A percentile compares a stretch with the other conserved stretches of the same genome.
Conservation (phyloP, 2,329 filamentous ascomycete species). For the Pseudogymnoascus sp. region DNA sequence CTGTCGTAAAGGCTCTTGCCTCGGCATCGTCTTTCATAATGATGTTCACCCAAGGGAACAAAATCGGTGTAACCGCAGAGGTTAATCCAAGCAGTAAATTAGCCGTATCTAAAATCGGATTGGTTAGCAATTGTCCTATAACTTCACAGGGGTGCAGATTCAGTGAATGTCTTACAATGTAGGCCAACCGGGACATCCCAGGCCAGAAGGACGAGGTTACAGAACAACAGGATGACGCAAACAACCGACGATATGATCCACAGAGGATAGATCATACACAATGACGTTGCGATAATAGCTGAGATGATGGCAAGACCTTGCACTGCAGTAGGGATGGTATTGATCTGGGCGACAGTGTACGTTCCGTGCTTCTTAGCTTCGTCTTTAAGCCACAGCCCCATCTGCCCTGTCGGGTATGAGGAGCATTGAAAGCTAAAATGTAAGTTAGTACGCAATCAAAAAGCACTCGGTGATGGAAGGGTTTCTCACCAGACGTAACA, state of each 20-base stretch:
- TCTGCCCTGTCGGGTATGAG: constrained; percentile 17
- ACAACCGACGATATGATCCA: constrained; percentile 26
- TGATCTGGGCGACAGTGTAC: constrained; percentile 26
- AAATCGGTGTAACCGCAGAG: constrained; percentile 22
- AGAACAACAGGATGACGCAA: constrained; percentile 19
- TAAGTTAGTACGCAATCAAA: neutral
- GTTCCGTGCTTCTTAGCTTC: constrained; percentile 25
- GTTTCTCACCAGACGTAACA: constrained; percentile 20
- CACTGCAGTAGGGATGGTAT: constrained; percentile 20
- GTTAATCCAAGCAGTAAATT: constrained; percentile 23
- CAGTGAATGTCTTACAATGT: constrained; percentile 15
- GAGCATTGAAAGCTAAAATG: constrained; percentile 11
- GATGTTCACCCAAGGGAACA: constrained; percentile 24
- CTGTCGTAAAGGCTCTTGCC: constrained; percentile 27
- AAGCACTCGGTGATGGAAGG: neutral
- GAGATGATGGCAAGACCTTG: constrained; percentile 25
- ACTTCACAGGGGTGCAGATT: neutral
- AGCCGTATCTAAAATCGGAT: constrained; percentile 12
- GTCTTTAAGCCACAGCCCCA: constrained; percentile 28
- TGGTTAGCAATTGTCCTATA: neutral
- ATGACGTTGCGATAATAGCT: constrained; percentile 23
- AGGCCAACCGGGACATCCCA: constrained; percentile 24
- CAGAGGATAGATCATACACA: constrained; percentile 29
- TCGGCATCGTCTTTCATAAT: constrained; percentile 25
- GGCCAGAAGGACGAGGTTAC: constrained; percentile 20